Evolutionary conservation across 164 flowering plant genomes (phyloP).

Genomic region (Hamamelis virginiana): DNA sequence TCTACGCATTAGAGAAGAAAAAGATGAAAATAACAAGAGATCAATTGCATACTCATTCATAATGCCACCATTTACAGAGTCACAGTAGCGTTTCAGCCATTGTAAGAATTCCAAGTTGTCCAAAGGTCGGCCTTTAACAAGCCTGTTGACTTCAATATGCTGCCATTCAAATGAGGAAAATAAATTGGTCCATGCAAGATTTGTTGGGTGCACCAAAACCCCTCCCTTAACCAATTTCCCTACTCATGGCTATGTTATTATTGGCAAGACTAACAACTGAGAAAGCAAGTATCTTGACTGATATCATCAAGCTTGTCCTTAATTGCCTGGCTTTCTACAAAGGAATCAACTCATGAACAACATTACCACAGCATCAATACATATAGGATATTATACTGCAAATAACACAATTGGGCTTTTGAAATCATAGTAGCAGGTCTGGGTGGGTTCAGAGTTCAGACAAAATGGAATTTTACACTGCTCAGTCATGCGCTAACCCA

Average conservation of each 20-base stretch:
- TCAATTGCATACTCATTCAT: constrained; percentile 68
- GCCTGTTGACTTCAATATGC: constrained; percentile 90
- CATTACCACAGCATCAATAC: too few species aligned
- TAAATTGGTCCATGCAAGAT: not conserved
- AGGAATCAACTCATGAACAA: not conserved
- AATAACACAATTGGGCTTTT: too few species aligned
- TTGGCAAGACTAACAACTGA: not conserved
- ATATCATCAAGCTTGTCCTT: not conserved
- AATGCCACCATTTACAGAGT: constrained; percentile 86
- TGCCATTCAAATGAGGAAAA: constrained; percentile 21
- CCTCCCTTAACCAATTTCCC: too few species aligned
- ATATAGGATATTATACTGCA: too few species aligned
- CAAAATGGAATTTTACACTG: too few species aligned
- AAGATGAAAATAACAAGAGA: not conserved
- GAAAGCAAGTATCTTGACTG: not conserved
- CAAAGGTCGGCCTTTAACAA: constrained; percentile 85
- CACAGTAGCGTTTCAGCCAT: constrained; percentile 94
- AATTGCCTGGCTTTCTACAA: not conserved
- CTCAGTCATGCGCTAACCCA: too few species aligned
- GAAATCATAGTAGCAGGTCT: too few species aligned
- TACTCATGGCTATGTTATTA: too few species aligned
- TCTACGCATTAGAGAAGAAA: not conserved
- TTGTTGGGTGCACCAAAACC: too few species aligned
- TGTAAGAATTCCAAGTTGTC: constrained; percentile 96
- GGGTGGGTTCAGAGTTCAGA: too few species aligned